These are phyloP conservation scores for Penicillium riverlandense DNA, from an alignment of 495 filamentous ascomycete species.

Conservation along the genomic window DNA sequence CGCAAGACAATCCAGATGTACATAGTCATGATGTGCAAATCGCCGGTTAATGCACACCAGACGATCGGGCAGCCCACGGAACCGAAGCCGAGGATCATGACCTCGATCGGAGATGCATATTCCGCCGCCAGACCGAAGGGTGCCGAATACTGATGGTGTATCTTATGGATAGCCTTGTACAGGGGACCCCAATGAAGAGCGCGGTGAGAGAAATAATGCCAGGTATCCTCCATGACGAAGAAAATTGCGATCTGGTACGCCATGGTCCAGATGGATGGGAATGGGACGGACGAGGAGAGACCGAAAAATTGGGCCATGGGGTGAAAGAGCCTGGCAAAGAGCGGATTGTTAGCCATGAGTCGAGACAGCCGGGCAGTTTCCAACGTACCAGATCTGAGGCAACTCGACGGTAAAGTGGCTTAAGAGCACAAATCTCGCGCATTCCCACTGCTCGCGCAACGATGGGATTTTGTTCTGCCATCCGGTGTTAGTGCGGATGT, in stretches of 20 bases:
- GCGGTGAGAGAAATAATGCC: conserved; percentile 98
- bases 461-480: conserved; percentile 81
- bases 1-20: conserved; percentile 93
- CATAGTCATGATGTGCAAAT: conserved; percentile 95
- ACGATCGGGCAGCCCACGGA: conserved; percentile 77
- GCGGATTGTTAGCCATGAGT: neutral
- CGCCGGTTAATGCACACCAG: conserved; percentile 74
- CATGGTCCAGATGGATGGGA: conserved; percentile 78
- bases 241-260: conserved; percentile 88
- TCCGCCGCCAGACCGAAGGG: conserved; percentile 95
- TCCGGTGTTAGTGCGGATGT: neutral
- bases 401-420: conserved; percentile 95
- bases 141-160: conserved; percentile 96
- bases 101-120: conserved; percentile 96
- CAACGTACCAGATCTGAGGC: conserved; percentile 82
- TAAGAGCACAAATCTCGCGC: conserved; percentile 83
- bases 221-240: conserved; percentile 93
- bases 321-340: conserved; percentile 69
- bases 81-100: conserved; percentile 93
- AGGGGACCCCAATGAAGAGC: conserved; percentile 91
- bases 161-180: conserved; percentile 94
- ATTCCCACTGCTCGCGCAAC: conserved; percentile 84
- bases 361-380: neutral
- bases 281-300: conserved; percentile 81
- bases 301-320: conserved; percentile 94